Conservation (phyloP, 148 eudicot species). For the Nepenthes mirabilis region DNA sequence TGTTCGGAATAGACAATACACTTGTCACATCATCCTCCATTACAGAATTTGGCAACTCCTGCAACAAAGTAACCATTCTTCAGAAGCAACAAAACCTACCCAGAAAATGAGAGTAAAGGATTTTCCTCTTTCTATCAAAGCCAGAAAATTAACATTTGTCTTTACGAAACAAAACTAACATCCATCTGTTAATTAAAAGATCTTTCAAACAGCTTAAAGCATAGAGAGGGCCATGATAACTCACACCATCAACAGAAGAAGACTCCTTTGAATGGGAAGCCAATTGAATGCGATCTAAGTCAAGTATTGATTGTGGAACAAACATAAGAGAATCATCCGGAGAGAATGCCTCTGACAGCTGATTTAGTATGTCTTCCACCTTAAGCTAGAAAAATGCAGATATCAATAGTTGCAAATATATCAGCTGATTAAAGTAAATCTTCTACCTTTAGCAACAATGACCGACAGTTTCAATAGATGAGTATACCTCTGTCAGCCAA, state of each 20-base stretch:
- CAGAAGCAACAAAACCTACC: neutral
- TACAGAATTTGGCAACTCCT: constrained; percentile 59
- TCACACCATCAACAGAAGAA: constrained; percentile 56
- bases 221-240: constrained; percentile 4
- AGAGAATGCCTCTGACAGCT: constrained; percentile 53
- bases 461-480: neutral
- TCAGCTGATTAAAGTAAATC: neutral
- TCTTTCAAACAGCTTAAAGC: neutral
- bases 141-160: neutral
- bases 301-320: constrained; percentile 45
- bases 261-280: constrained; percentile 38
- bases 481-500: constrained; percentile 42
- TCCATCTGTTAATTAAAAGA: neutral
- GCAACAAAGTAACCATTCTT: constrained; percentile 12
- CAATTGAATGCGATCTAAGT: constrained; percentile 41
- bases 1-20: constrained; percentile 48
- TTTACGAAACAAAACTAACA: neutral
- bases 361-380: constrained; percentile 44
- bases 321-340: constrained; percentile 82
- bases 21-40: constrained; percentile 66
- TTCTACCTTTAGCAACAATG: neutral
- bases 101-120: neutral
- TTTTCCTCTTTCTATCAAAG: neutral
- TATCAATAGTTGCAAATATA: neutral
- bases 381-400: constrained; percentile 31